Evolutionary conservation across 768 basidiomycete species (phyloP), one percentile per base, ranked within the genome.

Genomic region (Multifurca ochricompacta): DNA sequence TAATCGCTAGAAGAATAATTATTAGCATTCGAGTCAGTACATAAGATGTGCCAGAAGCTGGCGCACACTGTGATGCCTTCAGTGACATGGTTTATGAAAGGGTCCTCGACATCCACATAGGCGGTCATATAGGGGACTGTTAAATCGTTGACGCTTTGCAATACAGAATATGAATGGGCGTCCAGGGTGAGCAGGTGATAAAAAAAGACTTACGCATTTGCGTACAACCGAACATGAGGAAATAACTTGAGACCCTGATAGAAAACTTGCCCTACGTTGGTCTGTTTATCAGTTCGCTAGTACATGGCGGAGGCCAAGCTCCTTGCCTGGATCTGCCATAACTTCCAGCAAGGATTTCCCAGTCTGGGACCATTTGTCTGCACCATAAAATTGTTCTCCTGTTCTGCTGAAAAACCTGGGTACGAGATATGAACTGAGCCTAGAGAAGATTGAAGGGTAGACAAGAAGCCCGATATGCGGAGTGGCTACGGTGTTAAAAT

Each of bases 61-160:
- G 64, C 79, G 19, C 67, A 85, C 83, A 91, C 66, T 61, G 81
- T 66, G 19, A 91, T 69, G 1, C 85, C 87, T 53, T 74, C 83
- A 1, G 65, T 69, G 19, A 71, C 68, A 57, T 79, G 70, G 13
- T 79, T 74, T 11, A 72, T 69, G 65, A 91, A 91, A 0, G 80
- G 75, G 66, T 94, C 86, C 56, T 76, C 68, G 0, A 71, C 67
- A 55, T 88, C 85, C 30, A 91, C 84, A 7, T 82, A 81, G 6
- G 87, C 80, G 1, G 88, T 91, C 14, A 85, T 70, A 63, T 87
- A 94, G 1, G 92, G 88, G 2, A 95, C 91, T 0, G 91, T 91
- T 3, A 71, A 53, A 62, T 94, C 91, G 61, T 85, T 82, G 14
- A 89, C 67, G 3, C 83, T 85, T 56, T 0, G 18, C 28, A 7